Conservation (phyloP, 2,329 filamentous ascomycete genomes). For the Lasiodiplodia gonubiensis region DNA sequence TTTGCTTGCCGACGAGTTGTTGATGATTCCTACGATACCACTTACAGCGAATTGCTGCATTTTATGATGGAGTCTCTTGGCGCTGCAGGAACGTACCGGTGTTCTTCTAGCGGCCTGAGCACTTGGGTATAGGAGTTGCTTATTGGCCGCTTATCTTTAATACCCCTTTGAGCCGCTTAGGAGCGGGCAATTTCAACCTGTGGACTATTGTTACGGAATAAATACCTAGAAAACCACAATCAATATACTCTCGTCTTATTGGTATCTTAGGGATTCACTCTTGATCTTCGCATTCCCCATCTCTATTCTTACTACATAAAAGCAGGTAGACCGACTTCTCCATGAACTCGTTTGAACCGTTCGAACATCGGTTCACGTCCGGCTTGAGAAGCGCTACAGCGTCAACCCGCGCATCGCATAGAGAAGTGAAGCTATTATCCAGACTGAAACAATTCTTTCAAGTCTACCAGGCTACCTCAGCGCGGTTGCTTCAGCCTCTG, state of each 20-base stretch:
- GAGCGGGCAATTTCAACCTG: background rate
- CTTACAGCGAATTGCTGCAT: conserved; percentile 11
- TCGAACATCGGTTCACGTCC: background rate
- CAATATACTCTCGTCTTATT: background rate
- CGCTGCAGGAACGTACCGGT: background rate
- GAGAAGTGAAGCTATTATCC: background rate
- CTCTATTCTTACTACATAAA: background rate
- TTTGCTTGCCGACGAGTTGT: conserved; percentile 20
- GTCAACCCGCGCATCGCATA: background rate
- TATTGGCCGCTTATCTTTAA: conserved; percentile 6
- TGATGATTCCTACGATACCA: conserved; percentile 29
- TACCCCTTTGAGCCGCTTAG: conserved; percentile 2
- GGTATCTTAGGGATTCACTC: background rate
- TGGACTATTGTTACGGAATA: background rate
- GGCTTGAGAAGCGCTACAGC: background rate
- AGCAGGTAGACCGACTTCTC: background rate
- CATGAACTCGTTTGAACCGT: background rate
- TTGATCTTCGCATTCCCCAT: background rate
- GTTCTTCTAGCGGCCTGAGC: conserved; percentile 33
- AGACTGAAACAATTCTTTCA: background rate
- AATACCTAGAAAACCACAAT: background rate
- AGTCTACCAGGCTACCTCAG: background rate
- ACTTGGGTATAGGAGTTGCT: conserved; percentile 2
- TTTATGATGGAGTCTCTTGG: conserved; percentile 3
- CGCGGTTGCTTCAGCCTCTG: background rate